Base-by-base conservation (phyloP, 768 basidiomycete genomes). In the Nidularia pulvinata region DNA sequence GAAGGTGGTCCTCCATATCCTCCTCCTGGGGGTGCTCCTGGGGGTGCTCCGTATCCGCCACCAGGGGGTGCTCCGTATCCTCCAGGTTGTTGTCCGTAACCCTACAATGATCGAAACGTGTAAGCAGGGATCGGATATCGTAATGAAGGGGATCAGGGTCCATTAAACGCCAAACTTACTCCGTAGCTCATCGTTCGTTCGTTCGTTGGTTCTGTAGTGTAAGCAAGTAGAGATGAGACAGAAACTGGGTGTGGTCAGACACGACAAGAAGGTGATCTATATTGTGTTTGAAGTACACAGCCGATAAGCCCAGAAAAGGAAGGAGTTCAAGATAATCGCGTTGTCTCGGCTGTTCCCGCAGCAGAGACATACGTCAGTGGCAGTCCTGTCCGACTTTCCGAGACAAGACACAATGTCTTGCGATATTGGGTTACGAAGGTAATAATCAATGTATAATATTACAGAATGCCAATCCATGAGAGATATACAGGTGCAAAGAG, bases 1-100 rank as follows among this genome's bases (percentile, higher is more conserved):
- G 61, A 60, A 33, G 64, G 65, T 1, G 60, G 63, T 1, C 55
- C 66, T 22, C 68, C 69, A 57, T 70, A 70, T 49, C 69, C 70
- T 37, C 67, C 68, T 25, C 37, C 55, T 49, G 66, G 65, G 33
- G 61, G 62, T 30, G 59, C 69, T 10, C 70, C 67, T 48, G 53
- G 57, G 14, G 58, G 59, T 50, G 56, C 54, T 37, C 63, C 63
- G 52, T 65, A 67, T 39, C 59, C 65, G 16, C 62, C 66, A 33
- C 53, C 59, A 49, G 59, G 62, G 25, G 61, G 65, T 16, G 58
- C 60, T 34, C 62, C 65, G 46, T 56, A 63, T 44, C 37, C 37
- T 39, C n/a, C 9, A 7, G 7, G 37, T n/a, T 39, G 37, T 39
- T 39, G 37, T 39, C 37, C 37, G 30, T 51, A 25, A 35, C 53